phyloP scores from a whole-genome alignment of 2,329 filamentous ascomycete genomes.

The Ceratocystiopsis brevicomis region DNA sequence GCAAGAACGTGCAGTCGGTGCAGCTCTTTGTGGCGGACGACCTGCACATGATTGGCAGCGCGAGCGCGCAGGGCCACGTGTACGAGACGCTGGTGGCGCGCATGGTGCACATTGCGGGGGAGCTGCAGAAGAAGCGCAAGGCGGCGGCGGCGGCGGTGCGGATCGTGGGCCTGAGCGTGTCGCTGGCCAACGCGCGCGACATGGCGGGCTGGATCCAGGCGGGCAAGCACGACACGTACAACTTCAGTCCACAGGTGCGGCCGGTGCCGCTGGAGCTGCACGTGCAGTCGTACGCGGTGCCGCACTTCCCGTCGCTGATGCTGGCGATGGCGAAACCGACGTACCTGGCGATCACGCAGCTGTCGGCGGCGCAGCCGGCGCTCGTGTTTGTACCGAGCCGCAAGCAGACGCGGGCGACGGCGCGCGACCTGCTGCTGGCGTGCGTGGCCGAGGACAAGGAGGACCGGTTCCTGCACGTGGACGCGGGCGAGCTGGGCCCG shows the following conservation, averaged over 20 bases:
- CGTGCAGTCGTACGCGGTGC: slow-evolving; percentile 86
- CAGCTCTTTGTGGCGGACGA: slow-evolving; percentile 90
- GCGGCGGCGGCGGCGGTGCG: slow-evolving; percentile 61
- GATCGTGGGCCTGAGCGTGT: slow-evolving; percentile 78
- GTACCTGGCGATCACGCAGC: slow-evolving; percentile 71
- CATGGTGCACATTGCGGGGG: slow-evolving; percentile 87
- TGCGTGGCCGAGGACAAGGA: slow-evolving; percentile 81
- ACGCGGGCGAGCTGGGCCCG: slow-evolving; percentile 57
- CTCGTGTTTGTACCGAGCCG: slow-evolving; percentile 83
- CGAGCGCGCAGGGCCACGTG: slow-evolving; percentile 65
- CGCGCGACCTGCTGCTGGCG: slow-evolving; percentile 71
- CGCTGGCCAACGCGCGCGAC: slow-evolving; percentile 79
- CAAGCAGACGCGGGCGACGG: slow-evolving; percentile 79
- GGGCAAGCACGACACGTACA: slow-evolving; percentile 95
- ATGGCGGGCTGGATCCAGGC: slow-evolving; percentile 96
- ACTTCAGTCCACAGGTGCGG: slow-evolving; percentile 85
- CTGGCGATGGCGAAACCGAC: slow-evolving; percentile 93
- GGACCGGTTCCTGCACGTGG: slow-evolving; percentile 78
- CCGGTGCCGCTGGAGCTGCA: slow-evolving; percentile 82
- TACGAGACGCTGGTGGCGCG: slow-evolving; percentile 96
- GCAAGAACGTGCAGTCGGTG: slow-evolving; percentile 85
- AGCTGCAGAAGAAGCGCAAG: slow-evolving; percentile 66
- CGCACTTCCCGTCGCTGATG: slow-evolving; percentile 96
- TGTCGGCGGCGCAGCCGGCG: slow-evolving; percentile 75
- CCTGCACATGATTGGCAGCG: slow-evolving; percentile 84